A percentile compares a stretch with the other conserved stretches of the same genome.
phyloP scores from a whole-genome alignment of 73 alveolate species.

The Paramecium sonneborni region DNA sequence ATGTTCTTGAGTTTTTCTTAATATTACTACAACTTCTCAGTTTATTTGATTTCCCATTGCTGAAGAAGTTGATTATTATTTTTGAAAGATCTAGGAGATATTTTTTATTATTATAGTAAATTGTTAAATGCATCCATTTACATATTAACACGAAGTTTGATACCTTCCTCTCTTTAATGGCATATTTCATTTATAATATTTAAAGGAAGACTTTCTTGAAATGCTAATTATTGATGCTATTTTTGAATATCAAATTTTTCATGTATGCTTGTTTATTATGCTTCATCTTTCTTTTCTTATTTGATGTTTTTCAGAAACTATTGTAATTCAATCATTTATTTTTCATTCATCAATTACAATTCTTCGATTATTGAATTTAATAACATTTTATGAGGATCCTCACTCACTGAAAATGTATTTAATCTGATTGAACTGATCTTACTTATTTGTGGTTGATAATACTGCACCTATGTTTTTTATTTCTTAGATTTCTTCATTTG shows the following conservation, averaged over 20 bases:
- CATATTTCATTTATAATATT: neutral
- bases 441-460: neutral
- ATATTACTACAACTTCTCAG: neutral
- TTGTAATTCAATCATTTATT: neutral
- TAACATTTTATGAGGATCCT: neutral
- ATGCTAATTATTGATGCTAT: neutral
- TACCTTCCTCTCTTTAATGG: neutral
- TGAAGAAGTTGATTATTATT: neutral
- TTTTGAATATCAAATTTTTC: neutral
- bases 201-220: neutral
- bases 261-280: neutral
- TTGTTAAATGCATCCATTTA: neutral
- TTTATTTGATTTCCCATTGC: neutral
- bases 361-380: neutral
- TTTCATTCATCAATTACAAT: neutral
- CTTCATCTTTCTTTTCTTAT: conserved; percentile 40
- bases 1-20: neutral
- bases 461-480: neutral
- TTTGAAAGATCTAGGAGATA: conserved; percentile 8
- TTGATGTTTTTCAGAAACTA: neutral
- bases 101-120: neutral
- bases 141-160: neutral
- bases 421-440: conserved; percentile 25
- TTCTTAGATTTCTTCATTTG: neutral
- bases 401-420: conserved; percentile 2